Evolutionary conservation across 2,329 filamentous ascomycete species (phyloP).

Genomic region (Volutella citrinella): DNA sequence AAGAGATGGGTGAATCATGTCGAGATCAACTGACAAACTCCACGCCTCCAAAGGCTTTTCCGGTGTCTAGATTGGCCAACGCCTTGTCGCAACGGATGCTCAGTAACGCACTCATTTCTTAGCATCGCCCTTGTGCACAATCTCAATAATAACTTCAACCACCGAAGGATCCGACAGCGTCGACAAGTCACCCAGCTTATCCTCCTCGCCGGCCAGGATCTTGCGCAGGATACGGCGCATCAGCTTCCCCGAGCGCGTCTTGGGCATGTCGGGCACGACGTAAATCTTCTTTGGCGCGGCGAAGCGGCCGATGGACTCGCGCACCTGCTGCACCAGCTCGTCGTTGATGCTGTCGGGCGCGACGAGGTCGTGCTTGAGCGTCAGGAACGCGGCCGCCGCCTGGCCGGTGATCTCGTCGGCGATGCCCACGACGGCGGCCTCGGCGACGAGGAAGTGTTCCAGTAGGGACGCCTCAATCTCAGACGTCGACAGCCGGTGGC

Average conservation of each 20-base stretch:
- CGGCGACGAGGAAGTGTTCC: conserved; percentile 79
- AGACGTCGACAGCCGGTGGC: conserved; percentile 89
- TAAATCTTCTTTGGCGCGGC: conserved; percentile 87
- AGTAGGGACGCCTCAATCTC: conserved; percentile 94
- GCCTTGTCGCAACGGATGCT: too few species aligned
- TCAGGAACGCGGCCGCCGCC: conserved; percentile 88
- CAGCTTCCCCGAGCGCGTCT: conserved; percentile 94
- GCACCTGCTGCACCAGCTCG: conserved; percentile 83
- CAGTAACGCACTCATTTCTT: too few species aligned
- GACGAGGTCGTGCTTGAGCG: conserved; percentile 57
- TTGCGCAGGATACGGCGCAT: conserved; percentile 93
- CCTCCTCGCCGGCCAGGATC: conserved; percentile 90
- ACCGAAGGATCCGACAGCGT: conserved; percentile 86
- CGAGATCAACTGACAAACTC: too few species aligned
- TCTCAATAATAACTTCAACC: conserved; percentile 77
- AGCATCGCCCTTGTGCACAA: conserved; percentile 12
- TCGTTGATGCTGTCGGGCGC: conserved; percentile 71
- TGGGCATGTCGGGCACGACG: conserved; percentile 83
- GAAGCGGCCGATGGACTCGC: conserved; percentile 91
- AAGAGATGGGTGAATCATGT: too few species aligned
- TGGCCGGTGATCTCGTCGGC: conserved; percentile 88
- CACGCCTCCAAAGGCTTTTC: too few species aligned
- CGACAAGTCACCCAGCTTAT: conserved; percentile 83
- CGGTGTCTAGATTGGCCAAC: too few species aligned
- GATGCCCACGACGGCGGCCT: conserved; percentile 88